A percentile compares a stretch with the other conserved stretches of the same genome.
phyloP scores from a whole-genome alignment of 768 basidiomycete species.

The Boletus subcaerulescens region DNA sequence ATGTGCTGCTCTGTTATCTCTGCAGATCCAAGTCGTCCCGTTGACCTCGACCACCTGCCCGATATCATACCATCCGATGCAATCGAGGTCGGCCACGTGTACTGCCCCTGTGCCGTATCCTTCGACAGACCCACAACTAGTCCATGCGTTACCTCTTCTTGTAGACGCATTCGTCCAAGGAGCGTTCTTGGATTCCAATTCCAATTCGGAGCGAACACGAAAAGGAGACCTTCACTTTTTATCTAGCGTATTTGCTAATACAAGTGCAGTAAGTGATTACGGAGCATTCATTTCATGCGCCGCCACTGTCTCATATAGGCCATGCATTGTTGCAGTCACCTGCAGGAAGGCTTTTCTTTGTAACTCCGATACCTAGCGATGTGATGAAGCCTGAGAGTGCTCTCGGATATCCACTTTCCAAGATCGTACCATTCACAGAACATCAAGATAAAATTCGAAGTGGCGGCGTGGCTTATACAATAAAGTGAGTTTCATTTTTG shows the following conservation, averaged over 20 bases:
- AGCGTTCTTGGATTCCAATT: conserved; percentile 50
- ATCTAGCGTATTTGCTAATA: conserved; percentile 91
- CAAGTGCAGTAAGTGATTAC: conserved; percentile 61
- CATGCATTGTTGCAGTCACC: conserved; percentile 49
- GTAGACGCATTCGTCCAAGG: conserved; percentile 86
- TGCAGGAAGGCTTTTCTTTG: conserved; percentile 74
- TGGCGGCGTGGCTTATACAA: conserved; percentile 80
- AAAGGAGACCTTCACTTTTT: conserved; percentile 90
- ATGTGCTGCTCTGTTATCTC: conserved; percentile 57
- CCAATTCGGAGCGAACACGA: conserved; percentile 47
- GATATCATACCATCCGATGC: conserved; percentile 63
- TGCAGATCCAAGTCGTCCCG: conserved; percentile 63
- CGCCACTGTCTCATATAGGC: background rate
- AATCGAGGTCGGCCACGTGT: conserved; percentile 80
- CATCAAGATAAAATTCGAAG: conserved; percentile 84
- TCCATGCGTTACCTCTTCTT: conserved; percentile 75
- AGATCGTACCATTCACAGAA: conserved; percentile 84
- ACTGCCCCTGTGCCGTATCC: conserved; percentile 73
- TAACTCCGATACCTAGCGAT: conserved; percentile 61
- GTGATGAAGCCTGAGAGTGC: conserved; percentile 40
- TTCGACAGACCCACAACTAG: conserved; percentile 45
- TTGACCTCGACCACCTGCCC: conserved; percentile 40
- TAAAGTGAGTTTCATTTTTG: conserved; percentile 59
- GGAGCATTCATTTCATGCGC: background rate
- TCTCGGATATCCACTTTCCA: conserved; percentile 78